Conservation (phyloP, 2,329 filamentous ascomycete species). For the Ophiocordyceps robertsii region DNA sequence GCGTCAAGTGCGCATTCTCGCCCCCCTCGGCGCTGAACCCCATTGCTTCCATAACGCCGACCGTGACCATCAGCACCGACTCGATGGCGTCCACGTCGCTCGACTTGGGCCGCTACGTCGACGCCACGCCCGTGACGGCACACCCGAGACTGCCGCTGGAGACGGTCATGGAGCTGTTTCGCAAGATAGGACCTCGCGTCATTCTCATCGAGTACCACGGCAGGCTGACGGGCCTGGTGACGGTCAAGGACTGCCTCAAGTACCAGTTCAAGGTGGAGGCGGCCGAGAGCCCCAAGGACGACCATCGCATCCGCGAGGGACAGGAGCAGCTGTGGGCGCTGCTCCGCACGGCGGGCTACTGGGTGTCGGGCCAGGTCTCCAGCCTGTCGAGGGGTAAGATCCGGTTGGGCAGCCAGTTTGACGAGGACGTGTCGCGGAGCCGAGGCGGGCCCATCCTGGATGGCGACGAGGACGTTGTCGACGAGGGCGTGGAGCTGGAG, state of each 20-base stretch:
- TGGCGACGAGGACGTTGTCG: conserved; percentile 25
- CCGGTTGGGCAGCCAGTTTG: conserved; percentile 28
- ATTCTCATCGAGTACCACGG: conserved; percentile 89
- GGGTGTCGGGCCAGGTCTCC: conserved; percentile 44
- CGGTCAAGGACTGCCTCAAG: conserved; percentile 91
- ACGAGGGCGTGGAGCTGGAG: conserved; percentile 30
- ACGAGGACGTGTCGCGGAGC: conserved; percentile 23
- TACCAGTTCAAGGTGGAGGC: conserved; percentile 96
- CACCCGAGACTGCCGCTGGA: conserved; percentile 86
- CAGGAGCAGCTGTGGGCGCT: conserved; percentile 54
- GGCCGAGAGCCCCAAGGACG: conserved; percentile 56
- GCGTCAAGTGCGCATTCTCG: conserved; percentile 62
- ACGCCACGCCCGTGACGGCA: conserved; percentile 77
- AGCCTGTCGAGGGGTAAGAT: conserved; percentile 43
- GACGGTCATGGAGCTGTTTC: conserved; percentile 97
- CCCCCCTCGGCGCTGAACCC: conserved; percentile 24
- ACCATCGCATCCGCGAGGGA: conserved; percentile 37
- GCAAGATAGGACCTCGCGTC: conserved; percentile 89
- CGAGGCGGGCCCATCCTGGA: conserved; percentile 31
- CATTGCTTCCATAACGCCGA: conserved; percentile 25
- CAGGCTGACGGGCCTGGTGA: conserved; percentile 71
- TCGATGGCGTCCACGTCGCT: conserved; percentile 44
- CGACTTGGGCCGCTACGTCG: conserved; percentile 79
- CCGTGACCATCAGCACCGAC: conserved; percentile 42
- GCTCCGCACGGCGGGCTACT: conserved; percentile 38